A percentile compares a stretch with the other conserved stretches of the same genome.
Evolutionary conservation across 805 yeast species (phyloP).

Genomic region (Cyberlindnera xishuangbannaensis): DNA sequence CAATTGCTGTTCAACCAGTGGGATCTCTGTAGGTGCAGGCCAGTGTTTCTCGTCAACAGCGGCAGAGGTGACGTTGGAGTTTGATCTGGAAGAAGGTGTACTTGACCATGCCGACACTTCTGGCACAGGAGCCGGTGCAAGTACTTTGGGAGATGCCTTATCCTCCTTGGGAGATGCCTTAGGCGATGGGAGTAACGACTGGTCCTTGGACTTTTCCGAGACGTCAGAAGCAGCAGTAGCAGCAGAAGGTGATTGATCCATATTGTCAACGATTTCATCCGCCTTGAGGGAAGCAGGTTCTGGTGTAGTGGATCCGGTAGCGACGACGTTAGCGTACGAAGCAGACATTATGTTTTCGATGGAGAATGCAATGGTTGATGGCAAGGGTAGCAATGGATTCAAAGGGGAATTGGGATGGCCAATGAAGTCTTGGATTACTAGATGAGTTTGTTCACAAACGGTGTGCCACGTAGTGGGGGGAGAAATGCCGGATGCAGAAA

Average conservation of each 20-base stretch:
- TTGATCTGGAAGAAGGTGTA: slow-evolving; percentile 24
- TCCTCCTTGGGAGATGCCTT: slow-evolving; percentile 22
- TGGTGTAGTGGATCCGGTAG: slow-evolving; percentile 21
- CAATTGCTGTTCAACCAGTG: slow-evolving; percentile 14
- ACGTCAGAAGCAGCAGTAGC: slow-evolving; percentile 1
- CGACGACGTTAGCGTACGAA: slow-evolving; percentile 28
- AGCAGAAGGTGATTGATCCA: too few relatives aligned
- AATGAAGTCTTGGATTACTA: too few relatives aligned
- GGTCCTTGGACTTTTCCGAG: slow-evolving; percentile 8
- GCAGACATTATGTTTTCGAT: slow-evolving; percentile 19
- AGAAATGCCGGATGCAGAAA: too few relatives aligned
- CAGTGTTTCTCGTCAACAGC: slow-evolving; percentile 26
- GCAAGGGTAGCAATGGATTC: too few relatives aligned
- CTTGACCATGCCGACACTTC: slow-evolving; percentile 52
- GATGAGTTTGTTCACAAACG: too few relatives aligned
- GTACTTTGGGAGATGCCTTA: slow-evolving; percentile 21
- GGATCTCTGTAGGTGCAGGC: slow-evolving; percentile 34
- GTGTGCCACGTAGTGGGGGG: too few relatives aligned
- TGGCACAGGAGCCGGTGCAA: slow-evolving; percentile 66
- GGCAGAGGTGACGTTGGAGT: slow-evolving; percentile 9
- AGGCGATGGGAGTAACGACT: slow-evolving; percentile 25
- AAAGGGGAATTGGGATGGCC: too few relatives aligned
- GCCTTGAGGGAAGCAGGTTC: slow-evolving; percentile 11
- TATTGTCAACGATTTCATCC: slow-evolving; percentile 6
- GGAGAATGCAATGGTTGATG: too few relatives aligned